A percentile compares a stretch with the other conserved stretches of the same genome.
Conservation (phyloP, 1,139 yeast genomes). For the Geotrichum reessii region DNA sequence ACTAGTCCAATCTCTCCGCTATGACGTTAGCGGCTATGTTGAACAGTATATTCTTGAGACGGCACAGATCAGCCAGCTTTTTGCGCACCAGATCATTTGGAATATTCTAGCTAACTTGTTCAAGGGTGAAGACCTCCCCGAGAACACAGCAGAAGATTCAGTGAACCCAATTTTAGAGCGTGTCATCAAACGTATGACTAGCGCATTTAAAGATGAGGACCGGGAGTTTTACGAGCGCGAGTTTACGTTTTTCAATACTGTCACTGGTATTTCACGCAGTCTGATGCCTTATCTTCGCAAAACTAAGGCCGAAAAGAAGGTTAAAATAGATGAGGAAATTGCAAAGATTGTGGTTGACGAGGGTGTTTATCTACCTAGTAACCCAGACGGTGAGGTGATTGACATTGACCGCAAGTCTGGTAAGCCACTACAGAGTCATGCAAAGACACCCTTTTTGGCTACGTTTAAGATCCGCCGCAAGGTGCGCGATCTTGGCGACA, state of each 20-base stretch:
- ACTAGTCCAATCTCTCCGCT: slow-evolving; percentile 85
- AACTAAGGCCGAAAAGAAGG: slow-evolving; percentile 92
- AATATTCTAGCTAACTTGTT: slow-evolving; percentile 91
- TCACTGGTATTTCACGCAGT: slow-evolving; percentile 89
- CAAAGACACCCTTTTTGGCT: slow-evolving; percentile 98
- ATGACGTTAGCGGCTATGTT: slow-evolving; percentile 78
- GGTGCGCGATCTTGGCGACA: slow-evolving; percentile 36
- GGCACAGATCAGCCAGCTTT: slow-evolving; percentile 81
- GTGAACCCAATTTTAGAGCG: slow-evolving; percentile 78
- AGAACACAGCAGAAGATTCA: slow-evolving; percentile 62
- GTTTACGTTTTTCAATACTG: slow-evolving; percentile 83
- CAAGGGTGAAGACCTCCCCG: slow-evolving; percentile 68
- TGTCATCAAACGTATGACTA: slow-evolving; percentile 63
- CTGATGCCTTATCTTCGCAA: slow-evolving; percentile 90
- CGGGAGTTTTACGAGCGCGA: slow-evolving; percentile 69
- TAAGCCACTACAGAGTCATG: slow-evolving; percentile 95
- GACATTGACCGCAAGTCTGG: slow-evolving; percentile 93
- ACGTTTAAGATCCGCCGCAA: slow-evolving; percentile 76
- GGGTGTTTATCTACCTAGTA: slow-evolving; percentile 90
- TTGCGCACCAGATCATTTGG: slow-evolving; percentile 98
- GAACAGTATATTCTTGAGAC: slow-evolving; percentile 87
- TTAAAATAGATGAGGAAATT: slow-evolving; percentile 96
- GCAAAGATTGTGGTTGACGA: slow-evolving; percentile 65
- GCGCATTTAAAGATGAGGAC: slow-evolving; percentile 56
- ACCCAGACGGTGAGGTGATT: slow-evolving; percentile 90